Evolutionary conservation across 2,329 filamentous ascomycete species (phyloP).

Genomic region (Colletotrichum ledebouriae): DNA sequence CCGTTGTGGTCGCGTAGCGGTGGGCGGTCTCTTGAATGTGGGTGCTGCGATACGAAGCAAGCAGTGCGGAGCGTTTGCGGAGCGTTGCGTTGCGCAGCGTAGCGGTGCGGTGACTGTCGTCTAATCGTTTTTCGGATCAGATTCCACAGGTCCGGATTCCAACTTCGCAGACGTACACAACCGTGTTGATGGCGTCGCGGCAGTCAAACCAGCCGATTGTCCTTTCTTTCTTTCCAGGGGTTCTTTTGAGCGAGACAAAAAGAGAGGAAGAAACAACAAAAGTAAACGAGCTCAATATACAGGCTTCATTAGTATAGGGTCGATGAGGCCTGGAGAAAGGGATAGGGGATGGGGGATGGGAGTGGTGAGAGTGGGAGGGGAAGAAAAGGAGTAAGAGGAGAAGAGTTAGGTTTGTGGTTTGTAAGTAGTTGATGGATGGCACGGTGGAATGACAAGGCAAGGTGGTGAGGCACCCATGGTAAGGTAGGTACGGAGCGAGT

Average conservation of each 20-base stretch:
- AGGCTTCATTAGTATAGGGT: conserved; percentile 44
- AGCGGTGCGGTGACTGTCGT: conserved; percentile 22
- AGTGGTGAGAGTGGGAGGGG: conserved; percentile 21
- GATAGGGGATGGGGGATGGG: conserved; percentile 36
- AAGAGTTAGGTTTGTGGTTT: conserved; percentile 26
- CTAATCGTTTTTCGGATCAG: conserved; percentile 34
- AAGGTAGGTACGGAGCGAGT: not conserved
- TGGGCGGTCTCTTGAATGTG: conserved; percentile 37
- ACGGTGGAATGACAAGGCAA: not conserved
- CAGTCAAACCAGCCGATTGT: conserved; percentile 27
- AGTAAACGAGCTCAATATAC: conserved; percentile 44
- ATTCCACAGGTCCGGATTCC: conserved; percentile 33
- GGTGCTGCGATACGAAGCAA: conserved; percentile 38
- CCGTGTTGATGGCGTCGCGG: conserved; percentile 1
- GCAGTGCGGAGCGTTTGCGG: conserved; percentile 19
- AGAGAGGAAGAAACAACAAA: conserved; percentile 41
- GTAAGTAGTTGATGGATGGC: conserved; percentile 1
- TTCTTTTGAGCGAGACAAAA: conserved; percentile 34
- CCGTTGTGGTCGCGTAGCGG: conserved; percentile 42
- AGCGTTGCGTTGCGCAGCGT: conserved; percentile 17
- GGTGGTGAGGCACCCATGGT: too few species aligned
- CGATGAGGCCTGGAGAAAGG: conserved; percentile 44
- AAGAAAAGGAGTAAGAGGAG: conserved; percentile 16
- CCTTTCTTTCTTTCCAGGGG: conserved; percentile 39
- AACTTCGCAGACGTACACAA: conserved; percentile 8